Evolutionary conservation across 2,329 filamentous ascomycete species (phyloP).

Genomic region (Diaporthe sp.): DNA sequence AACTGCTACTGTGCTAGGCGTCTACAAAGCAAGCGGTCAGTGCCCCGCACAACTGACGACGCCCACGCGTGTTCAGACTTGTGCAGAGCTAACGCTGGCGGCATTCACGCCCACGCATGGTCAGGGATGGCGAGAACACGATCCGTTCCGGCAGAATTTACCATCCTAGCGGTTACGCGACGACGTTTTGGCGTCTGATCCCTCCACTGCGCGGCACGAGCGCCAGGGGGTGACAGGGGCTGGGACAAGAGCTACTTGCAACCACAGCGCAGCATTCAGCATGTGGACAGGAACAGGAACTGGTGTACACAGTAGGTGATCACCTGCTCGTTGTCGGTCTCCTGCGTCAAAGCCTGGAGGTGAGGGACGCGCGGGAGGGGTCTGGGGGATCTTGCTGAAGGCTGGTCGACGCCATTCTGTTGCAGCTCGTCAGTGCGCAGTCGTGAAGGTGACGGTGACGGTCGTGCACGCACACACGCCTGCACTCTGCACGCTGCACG

Average conservation of each 20-base stretch:
- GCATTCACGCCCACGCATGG: background rate
- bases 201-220: conserved; percentile 22
- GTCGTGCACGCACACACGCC: conserved; percentile 17
- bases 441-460: conserved; percentile 16
- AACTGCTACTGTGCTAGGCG: background rate
- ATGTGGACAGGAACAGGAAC: conserved; percentile 20
- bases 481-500: conserved; percentile 9
- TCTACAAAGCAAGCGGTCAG: background rate
- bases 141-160: conserved; percentile 27
- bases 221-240: conserved; percentile 22
- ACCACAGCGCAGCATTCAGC: conserved; percentile 1
- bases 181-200: conserved; percentile 21
- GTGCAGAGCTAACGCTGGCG: conserved; percentile 5
- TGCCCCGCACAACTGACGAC: background rate
- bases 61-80: background rate
- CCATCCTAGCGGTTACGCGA: conserved; percentile 25
- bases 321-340: background rate
- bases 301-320: conserved; percentile 9
- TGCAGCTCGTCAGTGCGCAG: conserved; percentile 21
- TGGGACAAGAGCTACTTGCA: conserved; percentile 13
- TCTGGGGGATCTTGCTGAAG: background rate
- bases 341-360: background rate
- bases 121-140: conserved; percentile 17
- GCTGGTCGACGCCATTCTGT: conserved; percentile 14
- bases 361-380: background rate